Percentiles rank a stretch among this genome's conserved stretches.
Conservation (phyloP, 2,329 filamentous ascomycete species). For the Aspergillus versicolor region DNA sequence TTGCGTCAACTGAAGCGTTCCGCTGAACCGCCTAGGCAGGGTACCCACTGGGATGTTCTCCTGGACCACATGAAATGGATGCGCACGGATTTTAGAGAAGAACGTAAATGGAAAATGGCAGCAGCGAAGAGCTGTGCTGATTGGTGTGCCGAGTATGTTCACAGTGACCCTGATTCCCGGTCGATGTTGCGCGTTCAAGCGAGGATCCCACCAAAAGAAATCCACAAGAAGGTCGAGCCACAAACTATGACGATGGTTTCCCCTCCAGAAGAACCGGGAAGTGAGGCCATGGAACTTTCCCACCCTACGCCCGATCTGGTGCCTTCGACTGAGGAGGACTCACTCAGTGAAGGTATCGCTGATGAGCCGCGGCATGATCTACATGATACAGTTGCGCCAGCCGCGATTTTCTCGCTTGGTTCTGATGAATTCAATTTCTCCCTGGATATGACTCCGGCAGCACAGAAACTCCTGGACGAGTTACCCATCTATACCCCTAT, state of each 20-base stretch:
- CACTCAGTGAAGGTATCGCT: conserved; percentile 47
- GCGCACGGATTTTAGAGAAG: conserved; percentile 91
- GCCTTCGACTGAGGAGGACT: conserved; percentile 62
- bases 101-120: conserved; percentile 88
- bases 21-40: conserved; percentile 73
- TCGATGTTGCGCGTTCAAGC: conserved; percentile 65
- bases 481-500: conserved; percentile 74
- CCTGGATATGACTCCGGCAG: conserved; percentile 69
- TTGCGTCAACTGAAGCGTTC: conserved; percentile 83
- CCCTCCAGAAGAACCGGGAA: conserved; percentile 35
- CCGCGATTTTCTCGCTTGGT: conserved; percentile 78
- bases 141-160: conserved; percentile 81
- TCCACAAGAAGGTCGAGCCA: conserved; percentile 22
- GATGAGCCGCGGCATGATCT: conserved; percentile 47
- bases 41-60: conserved; percentile 81
- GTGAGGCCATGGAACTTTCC: conserved; percentile 31
- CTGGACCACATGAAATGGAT: conserved; percentile 96
- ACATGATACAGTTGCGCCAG: conserved; percentile 57
- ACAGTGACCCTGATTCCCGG: conserved; percentile 62
- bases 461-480: conserved; percentile 75
- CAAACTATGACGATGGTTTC: conserved; percentile 28
- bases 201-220: conserved; percentile 32
- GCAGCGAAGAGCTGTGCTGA: conserved; percentile 76
- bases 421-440: conserved; percentile 80
- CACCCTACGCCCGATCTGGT: conserved; percentile 68